phyloP scores from a whole-genome alignment of 2,329 filamentous ascomycete genomes.

The Hypomyces rosellus region DNA sequence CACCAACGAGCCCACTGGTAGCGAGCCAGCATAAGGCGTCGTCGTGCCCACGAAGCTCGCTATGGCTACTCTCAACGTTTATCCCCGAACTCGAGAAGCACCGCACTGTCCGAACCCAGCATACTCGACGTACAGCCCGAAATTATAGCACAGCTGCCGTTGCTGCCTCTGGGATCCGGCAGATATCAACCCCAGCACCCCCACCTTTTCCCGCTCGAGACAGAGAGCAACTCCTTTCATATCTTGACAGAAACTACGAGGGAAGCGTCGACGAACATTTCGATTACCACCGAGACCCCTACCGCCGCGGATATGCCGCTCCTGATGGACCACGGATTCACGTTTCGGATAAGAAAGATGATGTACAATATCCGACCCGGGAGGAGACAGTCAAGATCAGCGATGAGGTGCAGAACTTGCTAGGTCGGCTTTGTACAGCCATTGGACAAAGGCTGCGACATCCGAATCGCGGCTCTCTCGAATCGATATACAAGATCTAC shows the following conservation, averaged over 20 bases:
- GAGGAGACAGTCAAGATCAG: slow-evolving; percentile 32
- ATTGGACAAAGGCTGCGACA: slow-evolving; percentile 37
- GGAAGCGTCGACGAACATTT: slow-evolving; percentile 48
- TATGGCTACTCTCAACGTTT: slow-evolving; percentile 39
- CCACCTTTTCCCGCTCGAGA: slow-evolving; percentile 14
- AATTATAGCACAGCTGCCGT: slow-evolving; percentile 24
- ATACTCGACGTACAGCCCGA: slow-evolving; percentile 6
- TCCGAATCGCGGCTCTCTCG: slow-evolving; percentile 34
- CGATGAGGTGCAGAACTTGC: slow-evolving; percentile 27
- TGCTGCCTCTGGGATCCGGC: slow-evolving; percentile 14
- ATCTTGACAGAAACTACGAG: slow-evolving; percentile 46
- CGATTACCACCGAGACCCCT: slow-evolving; percentile 46
- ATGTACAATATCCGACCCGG: slow-evolving; percentile 40
- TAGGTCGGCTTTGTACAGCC: slow-evolving; percentile 35
- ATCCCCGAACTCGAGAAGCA: slow-evolving; percentile 19
- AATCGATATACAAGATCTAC: slow-evolving; percentile 45
- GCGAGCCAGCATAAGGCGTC: slow-evolving; percentile 1
- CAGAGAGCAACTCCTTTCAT: slow-evolving; percentile 42
- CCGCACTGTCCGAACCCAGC: slow-evolving; percentile 9
- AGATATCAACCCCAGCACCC: slow-evolving; percentile 7
- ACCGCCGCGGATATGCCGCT: slow-evolving; percentile 46
- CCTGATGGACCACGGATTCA: slow-evolving; percentile 42
- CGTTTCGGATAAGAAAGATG: slow-evolving; percentile 45
- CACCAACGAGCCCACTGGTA: slow-evolving; percentile 10
- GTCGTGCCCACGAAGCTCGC: slow-evolving; percentile 28